phyloP scores from a whole-genome alignment of 352 stramenopile genomes.

The Chrysophaeum taylorii region DNA sequence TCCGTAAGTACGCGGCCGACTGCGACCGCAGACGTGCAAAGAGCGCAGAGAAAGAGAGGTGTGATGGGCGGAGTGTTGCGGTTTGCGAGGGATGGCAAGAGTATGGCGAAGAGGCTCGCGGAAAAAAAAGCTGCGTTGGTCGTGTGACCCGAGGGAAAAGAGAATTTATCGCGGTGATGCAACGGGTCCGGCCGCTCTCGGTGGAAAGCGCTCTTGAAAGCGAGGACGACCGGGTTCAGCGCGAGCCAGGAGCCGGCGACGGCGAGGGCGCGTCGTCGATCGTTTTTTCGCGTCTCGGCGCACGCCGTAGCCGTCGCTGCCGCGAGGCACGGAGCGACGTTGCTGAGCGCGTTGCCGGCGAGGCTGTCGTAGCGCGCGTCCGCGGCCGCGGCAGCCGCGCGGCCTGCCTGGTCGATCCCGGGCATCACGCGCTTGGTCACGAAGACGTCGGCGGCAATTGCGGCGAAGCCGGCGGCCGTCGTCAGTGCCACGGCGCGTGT shows the following conservation, averaged over 20 bases:
- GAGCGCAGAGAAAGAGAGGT: neutral
- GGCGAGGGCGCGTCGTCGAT: neutral
- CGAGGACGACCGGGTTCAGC: neutral
- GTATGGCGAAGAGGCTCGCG: neutral
- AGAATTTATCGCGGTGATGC: neutral
- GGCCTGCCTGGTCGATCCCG: too few species aligned
- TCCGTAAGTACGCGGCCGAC: constrained; percentile 3
- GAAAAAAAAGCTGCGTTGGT: neutral
- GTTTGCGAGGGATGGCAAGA: neutral
- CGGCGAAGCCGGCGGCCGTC: too few species aligned
- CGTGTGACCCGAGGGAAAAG: neutral
- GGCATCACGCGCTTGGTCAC: too few species aligned
- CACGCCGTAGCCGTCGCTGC: too few species aligned
- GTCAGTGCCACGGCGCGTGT: too few species aligned
- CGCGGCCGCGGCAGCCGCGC: too few species aligned
- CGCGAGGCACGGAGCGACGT: too few species aligned
- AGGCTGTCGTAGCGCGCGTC: too few species aligned
- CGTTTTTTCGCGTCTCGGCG: neutral
- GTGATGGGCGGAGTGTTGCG: neutral
- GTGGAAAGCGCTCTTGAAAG: neutral
- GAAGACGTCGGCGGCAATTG: too few species aligned
- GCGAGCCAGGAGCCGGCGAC: neutral
- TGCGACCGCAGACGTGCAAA: neutral
- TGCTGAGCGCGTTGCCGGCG: too few species aligned
- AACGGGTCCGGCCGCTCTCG: neutral